Evolutionary conservation across 768 basidiomycete species (phyloP).

Genomic region (Tubosaeta sp.): DNA sequence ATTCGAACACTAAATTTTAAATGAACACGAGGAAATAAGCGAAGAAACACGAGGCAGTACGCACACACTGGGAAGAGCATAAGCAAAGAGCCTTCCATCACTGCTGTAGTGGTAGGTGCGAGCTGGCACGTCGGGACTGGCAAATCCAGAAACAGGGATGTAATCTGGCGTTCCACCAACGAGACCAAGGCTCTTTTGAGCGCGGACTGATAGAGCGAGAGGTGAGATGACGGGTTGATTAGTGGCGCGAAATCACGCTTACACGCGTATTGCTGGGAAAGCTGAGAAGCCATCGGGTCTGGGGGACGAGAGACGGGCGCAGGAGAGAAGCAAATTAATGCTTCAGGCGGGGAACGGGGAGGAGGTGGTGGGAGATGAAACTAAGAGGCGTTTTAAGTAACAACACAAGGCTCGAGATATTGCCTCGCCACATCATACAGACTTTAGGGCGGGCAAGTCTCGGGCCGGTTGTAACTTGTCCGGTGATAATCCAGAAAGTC

Average conservation of each 20-base stretch:
- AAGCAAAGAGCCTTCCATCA: constrained; percentile 85
- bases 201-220: constrained; percentile 59
- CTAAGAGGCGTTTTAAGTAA: constrained; percentile 7
- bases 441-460: constrained; percentile 19
- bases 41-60: constrained; percentile 31
- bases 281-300: constrained; percentile 62
- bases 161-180: constrained; percentile 81
- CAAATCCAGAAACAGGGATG: constrained; percentile 55
- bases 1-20: constrained; percentile 59
- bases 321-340: constrained; percentile 77
- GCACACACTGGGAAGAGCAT: constrained; percentile 71
- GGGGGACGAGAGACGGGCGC: constrained; percentile 30
- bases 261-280: constrained; percentile 85
- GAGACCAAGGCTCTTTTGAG: constrained; percentile 90
- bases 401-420: neutral
- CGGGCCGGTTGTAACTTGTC: neutral
- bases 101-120: constrained; percentile 78
- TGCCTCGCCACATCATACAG: neutral
- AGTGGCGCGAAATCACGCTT: constrained; percentile 30
- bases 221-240: constrained; percentile 16
- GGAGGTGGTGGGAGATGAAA: constrained; percentile 23
- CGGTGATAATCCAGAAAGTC: neutral
- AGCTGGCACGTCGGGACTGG: constrained; percentile 64
- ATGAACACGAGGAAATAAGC: constrained; percentile 8
- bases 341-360: constrained; percentile 42